Percentiles rank a stretch among this genome's conserved stretches.
Conservation (phyloP, 2,329 filamentous ascomycete genomes). For the Diaporthe vexans region DNA sequence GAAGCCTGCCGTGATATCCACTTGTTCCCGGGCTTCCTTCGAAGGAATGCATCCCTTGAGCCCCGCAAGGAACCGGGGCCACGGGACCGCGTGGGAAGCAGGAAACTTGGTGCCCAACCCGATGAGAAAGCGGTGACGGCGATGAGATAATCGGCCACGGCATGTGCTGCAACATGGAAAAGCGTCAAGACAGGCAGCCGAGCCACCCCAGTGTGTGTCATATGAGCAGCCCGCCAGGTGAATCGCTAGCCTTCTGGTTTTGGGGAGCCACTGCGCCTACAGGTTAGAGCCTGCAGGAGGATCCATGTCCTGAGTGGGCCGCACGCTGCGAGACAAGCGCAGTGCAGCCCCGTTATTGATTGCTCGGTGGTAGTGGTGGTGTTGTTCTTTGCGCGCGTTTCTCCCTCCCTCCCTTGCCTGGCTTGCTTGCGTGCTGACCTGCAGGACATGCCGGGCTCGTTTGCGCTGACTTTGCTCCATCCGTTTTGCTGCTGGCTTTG, state of each 20-base stretch:
- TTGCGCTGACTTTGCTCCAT: conserved; percentile 14
- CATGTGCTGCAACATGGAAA: not conserved
- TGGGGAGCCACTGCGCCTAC: conserved; percentile 23
- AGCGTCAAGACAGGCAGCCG: conserved; percentile 6
- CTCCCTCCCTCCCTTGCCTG: conserved; percentile 18
- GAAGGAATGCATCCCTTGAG: conserved; percentile 25
- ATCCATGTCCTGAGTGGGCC: conserved; percentile 10
- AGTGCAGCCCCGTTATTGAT: conserved; percentile 14
- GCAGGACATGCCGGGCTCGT: conserved; percentile 8
- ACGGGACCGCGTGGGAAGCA: not conserved
- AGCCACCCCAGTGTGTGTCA: conserved; percentile 9
- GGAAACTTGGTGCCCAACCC: not conserved
- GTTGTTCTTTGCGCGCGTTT: conserved; percentile 26
- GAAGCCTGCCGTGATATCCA: conserved; percentile 26
- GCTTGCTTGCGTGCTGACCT: not conserved
- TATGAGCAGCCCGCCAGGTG: not conserved
- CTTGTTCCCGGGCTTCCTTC: conserved; percentile 27
- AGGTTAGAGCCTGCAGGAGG: conserved; percentile 9
- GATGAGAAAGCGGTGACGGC: not conserved
- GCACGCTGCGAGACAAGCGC: conserved; percentile 11
- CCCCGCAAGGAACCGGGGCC: conserved; percentile 19
- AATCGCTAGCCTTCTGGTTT: not conserved
- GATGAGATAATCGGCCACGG: not conserved
- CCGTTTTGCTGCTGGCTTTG: conserved; percentile 11
- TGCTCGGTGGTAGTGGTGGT: not conserved